Percentiles rank a stretch among this genome's conserved stretches.
These are phyloP conservation scores for Fusarium hostae DNA, from an alignment of 2,329 filamentous ascomycete genomes.

Conservation along the genomic window DNA sequence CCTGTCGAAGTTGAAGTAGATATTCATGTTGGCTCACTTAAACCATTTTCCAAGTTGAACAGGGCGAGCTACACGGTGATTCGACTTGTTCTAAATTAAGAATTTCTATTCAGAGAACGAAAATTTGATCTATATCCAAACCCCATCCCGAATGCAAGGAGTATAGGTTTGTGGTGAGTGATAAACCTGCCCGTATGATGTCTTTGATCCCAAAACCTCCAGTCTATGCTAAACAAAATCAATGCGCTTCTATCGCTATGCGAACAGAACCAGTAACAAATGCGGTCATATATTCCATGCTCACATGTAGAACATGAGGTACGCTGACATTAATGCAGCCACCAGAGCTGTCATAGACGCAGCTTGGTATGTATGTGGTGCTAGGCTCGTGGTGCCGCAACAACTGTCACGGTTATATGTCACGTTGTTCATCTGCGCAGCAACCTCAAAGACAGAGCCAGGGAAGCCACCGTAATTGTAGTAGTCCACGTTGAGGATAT, in stretches of 20 bases:
- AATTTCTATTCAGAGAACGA: background rate
- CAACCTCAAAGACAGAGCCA: slow-evolving; percentile 82
- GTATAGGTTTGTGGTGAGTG: slow-evolving; percentile 16
- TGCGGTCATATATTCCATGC: background rate
- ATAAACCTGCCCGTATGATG: slow-evolving; percentile 20
- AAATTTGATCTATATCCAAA: background rate
- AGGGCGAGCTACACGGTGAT: background rate
- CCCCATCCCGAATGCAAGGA: background rate
- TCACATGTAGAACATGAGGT: slow-evolving; percentile 30
- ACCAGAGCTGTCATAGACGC: slow-evolving; percentile 36
- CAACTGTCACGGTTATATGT: slow-evolving; percentile 69
- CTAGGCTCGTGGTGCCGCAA: slow-evolving; percentile 60
- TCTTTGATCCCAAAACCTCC: slow-evolving; percentile 11
- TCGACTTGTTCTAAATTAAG: slow-evolving; percentile 7
- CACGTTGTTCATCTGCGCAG: slow-evolving; percentile 76
- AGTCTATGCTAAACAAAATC: slow-evolving; percentile 33
- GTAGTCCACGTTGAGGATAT: slow-evolving; percentile 85
- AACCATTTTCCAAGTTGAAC: background rate
- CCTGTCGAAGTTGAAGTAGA: background rate
- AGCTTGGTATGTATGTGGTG: slow-evolving; percentile 39
- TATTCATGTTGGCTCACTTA: too few species aligned
- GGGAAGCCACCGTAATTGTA: slow-evolving; percentile 76
- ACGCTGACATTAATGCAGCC: slow-evolving; percentile 35
- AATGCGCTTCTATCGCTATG: slow-evolving; percentile 26
- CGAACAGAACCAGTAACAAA: slow-evolving; percentile 8